Conservation (phyloP, 2,329 filamentous ascomycete species). For the Pyricularia sp. region DNA sequence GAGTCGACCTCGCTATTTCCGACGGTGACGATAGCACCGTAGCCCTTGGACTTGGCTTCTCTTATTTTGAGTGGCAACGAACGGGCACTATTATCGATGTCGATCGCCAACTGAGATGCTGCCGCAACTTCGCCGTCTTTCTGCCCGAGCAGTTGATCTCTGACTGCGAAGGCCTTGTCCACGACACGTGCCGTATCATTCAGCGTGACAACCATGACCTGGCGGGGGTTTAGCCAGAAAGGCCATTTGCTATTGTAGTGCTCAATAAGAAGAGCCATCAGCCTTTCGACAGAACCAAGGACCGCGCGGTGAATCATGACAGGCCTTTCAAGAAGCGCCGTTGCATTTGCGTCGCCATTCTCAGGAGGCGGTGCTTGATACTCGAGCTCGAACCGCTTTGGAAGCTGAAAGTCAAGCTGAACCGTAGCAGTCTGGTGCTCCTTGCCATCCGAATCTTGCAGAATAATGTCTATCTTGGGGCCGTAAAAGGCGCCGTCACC, state of each 20-base stretch:
- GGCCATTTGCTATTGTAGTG: slow-evolving; percentile 71
- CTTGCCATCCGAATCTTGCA: slow-evolving; percentile 69
- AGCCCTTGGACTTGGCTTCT: slow-evolving; percentile 59
- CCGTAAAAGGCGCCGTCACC: slow-evolving; percentile 86
- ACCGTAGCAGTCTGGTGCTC: slow-evolving; percentile 83
- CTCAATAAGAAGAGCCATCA: slow-evolving; percentile 77
- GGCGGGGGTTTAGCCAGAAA: slow-evolving; percentile 77
- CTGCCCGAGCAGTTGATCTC: slow-evolving; percentile 26
- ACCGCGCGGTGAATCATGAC: slow-evolving; percentile 80
- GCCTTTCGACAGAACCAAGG: slow-evolving; percentile 69
- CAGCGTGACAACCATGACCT: slow-evolving; percentile 61
- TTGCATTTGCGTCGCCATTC: slow-evolving; percentile 31
- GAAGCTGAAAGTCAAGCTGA: slow-evolving; percentile 81
- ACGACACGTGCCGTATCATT: slow-evolving; percentile 46
- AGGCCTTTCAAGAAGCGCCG: slow-evolving; percentile 45
- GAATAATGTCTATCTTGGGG: slow-evolving; percentile 79
- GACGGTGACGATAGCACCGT: slow-evolving; percentile 60
- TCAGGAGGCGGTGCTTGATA: slow-evolving; percentile 60
- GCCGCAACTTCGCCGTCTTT: slow-evolving; percentile 23
- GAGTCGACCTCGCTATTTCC: slow-evolving; percentile 52
- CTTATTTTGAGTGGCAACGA: slow-evolving; percentile 56
- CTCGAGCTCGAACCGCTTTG: slow-evolving; percentile 64
- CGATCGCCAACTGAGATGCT: slow-evolving; percentile 51
- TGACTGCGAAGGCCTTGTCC: slow-evolving; percentile 31
- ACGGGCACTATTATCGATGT: slow-evolving; percentile 52